Evolutionary conservation across 331 rosid genomes (phyloP).

Genomic region (Rhamnella rubrinervis): DNA sequence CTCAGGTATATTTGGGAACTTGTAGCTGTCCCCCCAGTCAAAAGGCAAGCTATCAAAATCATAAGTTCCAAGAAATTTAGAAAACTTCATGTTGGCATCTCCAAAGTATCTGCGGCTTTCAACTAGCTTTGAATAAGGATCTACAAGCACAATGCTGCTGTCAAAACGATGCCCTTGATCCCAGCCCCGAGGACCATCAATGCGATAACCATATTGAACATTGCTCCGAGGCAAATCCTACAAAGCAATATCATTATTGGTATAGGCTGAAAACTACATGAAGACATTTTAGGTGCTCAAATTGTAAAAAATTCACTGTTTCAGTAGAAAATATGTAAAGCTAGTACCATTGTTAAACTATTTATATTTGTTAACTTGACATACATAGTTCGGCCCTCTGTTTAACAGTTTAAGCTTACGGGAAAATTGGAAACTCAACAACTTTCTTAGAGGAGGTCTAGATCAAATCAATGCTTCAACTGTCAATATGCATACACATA

Average conservation of each 20-base stretch:
- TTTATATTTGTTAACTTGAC: too few relatives aligned
- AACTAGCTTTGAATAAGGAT: conserved; percentile 90
- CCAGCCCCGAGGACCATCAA: conserved; percentile 87
- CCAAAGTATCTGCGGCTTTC: conserved; percentile 88
- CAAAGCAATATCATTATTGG: conserved; percentile 1
- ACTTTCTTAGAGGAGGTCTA: too few relatives aligned
- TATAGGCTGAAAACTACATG: neutral
- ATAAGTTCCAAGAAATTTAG: conserved; percentile 76
- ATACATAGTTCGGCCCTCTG: too few relatives aligned
- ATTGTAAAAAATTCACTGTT: neutral
- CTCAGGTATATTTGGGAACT: conserved; percentile 86
- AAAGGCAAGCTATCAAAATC: conserved; percentile 81
- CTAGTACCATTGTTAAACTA: neutral
- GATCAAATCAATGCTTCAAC: too few relatives aligned
- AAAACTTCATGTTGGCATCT: conserved; percentile 53
- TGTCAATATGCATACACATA: too few relatives aligned
- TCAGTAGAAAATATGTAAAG: neutral
- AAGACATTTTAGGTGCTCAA: neutral
- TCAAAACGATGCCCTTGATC: conserved; percentile 89
- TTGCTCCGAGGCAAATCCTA: conserved; percentile 81
- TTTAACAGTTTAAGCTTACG: too few relatives aligned
- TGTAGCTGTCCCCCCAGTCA: conserved; percentile 89
- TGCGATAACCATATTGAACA: conserved; percentile 75
- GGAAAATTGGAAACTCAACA: too few relatives aligned
- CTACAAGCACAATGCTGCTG: conserved; percentile 65